A percentile compares a stretch with the other conserved stretches of the same genome.
Conservation (phyloP, 2,329 filamentous ascomycete species). For the Talaromyces amestolkiae region DNA sequence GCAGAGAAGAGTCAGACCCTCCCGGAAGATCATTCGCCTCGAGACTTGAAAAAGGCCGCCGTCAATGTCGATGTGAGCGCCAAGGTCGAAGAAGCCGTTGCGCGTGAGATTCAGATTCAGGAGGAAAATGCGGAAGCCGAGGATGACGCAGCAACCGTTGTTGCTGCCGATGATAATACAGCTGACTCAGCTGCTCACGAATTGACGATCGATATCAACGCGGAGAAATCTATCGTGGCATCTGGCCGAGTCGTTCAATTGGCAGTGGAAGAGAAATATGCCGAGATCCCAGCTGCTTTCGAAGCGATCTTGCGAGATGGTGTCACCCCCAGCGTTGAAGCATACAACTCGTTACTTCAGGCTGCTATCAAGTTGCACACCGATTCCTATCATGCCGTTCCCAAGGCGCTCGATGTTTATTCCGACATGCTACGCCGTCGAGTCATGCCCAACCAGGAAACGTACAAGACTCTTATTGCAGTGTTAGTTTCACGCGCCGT, state of each 20-base stretch:
- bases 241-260: conserved; percentile 77
- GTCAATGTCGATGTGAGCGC: conserved; percentile 58
- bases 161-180: conserved; percentile 28
- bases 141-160: conserved; percentile 28
- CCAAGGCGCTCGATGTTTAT: conserved; percentile 91
- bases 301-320: conserved; percentile 83
- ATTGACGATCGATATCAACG: conserved; percentile 50
- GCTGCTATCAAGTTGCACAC: conserved; percentile 79
- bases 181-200: conserved; percentile 27
- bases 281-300: conserved; percentile 86
- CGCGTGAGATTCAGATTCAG: conserved; percentile 68
- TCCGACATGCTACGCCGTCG: conserved; percentile 90
- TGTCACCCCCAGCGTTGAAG: conserved; percentile 72
- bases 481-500: conserved; percentile 77
- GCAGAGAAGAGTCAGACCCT: conserved; percentile 28
- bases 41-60: conserved; percentile 56
- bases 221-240: conserved; percentile 65
- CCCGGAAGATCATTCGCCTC: conserved; percentile 39
- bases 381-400: conserved; percentile 77
- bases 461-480: conserved; percentile 83
- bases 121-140: conserved; percentile 51
- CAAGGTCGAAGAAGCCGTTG: conserved; percentile 80
- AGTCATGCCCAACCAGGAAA: conserved; percentile 76
- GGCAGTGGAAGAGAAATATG: conserved; percentile 69
- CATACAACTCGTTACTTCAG: conserved; percentile 88